phyloP scores from a whole-genome alignment of 805 yeast species.

The baker's yeast (Saccharomyces cerevisiae) region DNA sequence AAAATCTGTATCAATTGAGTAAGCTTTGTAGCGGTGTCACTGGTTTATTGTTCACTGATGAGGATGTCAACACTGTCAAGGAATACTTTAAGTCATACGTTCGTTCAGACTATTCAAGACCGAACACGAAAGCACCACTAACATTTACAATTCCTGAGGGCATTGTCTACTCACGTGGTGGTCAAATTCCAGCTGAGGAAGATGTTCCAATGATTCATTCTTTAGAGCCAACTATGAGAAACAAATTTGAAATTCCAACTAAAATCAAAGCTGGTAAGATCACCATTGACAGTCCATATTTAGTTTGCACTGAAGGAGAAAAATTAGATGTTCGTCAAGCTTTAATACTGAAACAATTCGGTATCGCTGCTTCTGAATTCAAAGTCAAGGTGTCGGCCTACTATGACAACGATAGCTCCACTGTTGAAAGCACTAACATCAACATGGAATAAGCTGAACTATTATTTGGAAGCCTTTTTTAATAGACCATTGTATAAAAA shows the following conservation, averaged over 20 bases:
- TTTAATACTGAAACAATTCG: constrained; percentile 85
- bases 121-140: constrained; percentile 77
- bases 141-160: constrained; percentile 86
- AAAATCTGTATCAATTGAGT: constrained; percentile 65
- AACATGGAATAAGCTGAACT: constrained; percentile 24
- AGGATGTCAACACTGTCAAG: constrained; percentile 76
- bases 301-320: constrained; percentile 75
- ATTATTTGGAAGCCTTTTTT: not conserved
- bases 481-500: not conserved
- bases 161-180: constrained; percentile 88
- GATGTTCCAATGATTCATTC: constrained; percentile 97
- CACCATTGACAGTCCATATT: constrained; percentile 61
- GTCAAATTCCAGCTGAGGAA: constrained; percentile 80
- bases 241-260: constrained; percentile 84
- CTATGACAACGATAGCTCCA: constrained; percentile 54
- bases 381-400: constrained; percentile 72
- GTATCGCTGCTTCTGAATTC: constrained; percentile 88
- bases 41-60: constrained; percentile 85
- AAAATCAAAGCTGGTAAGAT: constrained; percentile 85
- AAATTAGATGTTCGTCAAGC: constrained; percentile 84
- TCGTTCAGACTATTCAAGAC: constrained; percentile 80
- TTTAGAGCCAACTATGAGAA: constrained; percentile 86
- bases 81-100: constrained; percentile 77
- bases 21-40: constrained; percentile 65
- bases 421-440: constrained; percentile 28